Evolutionary conservation across 2,329 filamentous ascomycete species (phyloP), one percentile per base, ranked within the genome.

Genomic region (Calonectria pseudoturangicola): DNA sequence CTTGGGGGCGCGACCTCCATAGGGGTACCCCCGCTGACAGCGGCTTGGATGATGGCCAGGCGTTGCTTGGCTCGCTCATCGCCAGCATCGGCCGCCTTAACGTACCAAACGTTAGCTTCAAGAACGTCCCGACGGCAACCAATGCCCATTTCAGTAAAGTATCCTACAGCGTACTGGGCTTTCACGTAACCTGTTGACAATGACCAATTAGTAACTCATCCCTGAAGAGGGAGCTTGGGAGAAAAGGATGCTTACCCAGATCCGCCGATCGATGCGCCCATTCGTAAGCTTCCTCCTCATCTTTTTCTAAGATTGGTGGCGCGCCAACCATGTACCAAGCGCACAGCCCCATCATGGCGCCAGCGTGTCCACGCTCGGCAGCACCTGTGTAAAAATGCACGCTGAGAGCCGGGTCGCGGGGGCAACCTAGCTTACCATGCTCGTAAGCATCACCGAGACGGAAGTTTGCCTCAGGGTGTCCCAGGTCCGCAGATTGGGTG

Each of bases 291-390:
- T 99, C 97, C 77, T 93, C 93, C 83, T 98, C 96, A 79, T 99
- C 96, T 85, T 97, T 98, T 73, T 98, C 96, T 27, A 99, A 86
- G 16, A 98, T 92, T 0, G 96, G 95, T 77, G 96, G 94, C 2
- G 97, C 97, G 13, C 97, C 97, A 48, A 98, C 94, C 89, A 98
- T 94, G 84, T 98, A 99, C 97, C 97, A 99, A 13, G 97, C 97
- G 84, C 97, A 99, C 10, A 99, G 88, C 5, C 96, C 96, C 96
- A 99, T 98, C 95, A 98, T 98, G 60, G 95, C 96, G 60, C 92
- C 90, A 0, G 95, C 89, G 80, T 98, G 94, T 1, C 95, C 95
- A 56, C 90, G 89, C 80, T 98, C 94, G 2, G 97, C 97, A 15
- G 97, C 96, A 30, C 93, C 93, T 1, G 96, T 99, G 86, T 99